Evolutionary conservation across 192 early-diverging fungal species (phyloP).

Genomic region (Coemansia sp.): DNA sequence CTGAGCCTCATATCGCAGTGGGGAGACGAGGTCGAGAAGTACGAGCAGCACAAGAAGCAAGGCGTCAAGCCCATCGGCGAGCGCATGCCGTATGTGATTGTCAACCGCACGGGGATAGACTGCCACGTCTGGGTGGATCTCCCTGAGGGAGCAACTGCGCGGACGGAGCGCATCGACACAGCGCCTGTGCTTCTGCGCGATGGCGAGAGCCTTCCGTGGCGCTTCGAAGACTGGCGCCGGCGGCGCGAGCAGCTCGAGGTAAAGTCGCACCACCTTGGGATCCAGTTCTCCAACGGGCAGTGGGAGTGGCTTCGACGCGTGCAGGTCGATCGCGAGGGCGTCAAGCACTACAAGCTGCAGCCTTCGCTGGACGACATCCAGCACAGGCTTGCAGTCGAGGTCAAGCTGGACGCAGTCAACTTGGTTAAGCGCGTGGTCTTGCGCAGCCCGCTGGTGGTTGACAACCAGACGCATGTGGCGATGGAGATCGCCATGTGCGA

Average conservation of each 20-base stretch:
- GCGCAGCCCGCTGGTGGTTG: conserved; percentile 79
- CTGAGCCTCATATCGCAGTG: conserved; percentile 62
- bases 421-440: conserved; percentile 94
- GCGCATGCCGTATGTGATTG: conserved; percentile 79
- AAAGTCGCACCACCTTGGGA: conserved; percentile 75
- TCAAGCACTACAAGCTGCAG: conserved; percentile 75
- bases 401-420: conserved; percentile 70
- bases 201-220: conserved; percentile 81
- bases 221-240: conserved; percentile 96
- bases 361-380: conserved; percentile 78
- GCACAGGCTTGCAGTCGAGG: conserved; percentile 87
- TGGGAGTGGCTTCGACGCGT: conserved; percentile 94
- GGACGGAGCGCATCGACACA: conserved; percentile 60
- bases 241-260: conserved; percentile 76
- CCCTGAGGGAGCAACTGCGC: conserved; percentile 34
- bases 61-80: conserved; percentile 34
- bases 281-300: conserved; percentile 80
- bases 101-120: conserved; percentile 90
- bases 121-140: conserved; percentile 87
- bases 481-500: conserved; percentile 84
- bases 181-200: conserved; percentile 70
- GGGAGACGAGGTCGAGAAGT: conserved; percentile 44
- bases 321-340: conserved; percentile 87
- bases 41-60: conserved; percentile 24
- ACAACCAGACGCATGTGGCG: conserved; percentile 77